phyloP scores from a whole-genome alignment of 257 asterid genomes.

The Przewalskia tangutica region DNA sequence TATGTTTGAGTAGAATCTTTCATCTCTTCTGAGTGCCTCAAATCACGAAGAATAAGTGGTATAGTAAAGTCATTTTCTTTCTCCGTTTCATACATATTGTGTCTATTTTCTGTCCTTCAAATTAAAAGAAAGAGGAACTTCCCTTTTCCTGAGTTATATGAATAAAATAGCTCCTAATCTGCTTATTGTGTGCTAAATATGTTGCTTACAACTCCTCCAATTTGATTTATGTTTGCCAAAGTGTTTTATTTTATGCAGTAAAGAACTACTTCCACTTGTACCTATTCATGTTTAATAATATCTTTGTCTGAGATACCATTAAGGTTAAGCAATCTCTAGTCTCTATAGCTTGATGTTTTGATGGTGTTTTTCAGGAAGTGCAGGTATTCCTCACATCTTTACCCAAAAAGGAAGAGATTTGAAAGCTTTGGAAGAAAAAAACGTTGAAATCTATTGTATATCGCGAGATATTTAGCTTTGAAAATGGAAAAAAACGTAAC shows the following conservation, averaged over 20 bases:
- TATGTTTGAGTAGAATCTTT: background rate
- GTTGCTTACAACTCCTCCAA: background rate
- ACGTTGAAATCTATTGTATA: too few relatives aligned
- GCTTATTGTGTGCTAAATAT: too few relatives aligned
- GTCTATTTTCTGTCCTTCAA: background rate
- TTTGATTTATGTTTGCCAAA: background rate
- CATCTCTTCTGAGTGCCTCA: background rate
- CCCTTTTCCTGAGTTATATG: background rate
- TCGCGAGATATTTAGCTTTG: too few relatives aligned
- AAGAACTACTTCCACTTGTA: background rate
- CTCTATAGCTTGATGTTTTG: background rate
- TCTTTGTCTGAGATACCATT: background rate
- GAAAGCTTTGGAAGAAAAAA: conserved; percentile 21
- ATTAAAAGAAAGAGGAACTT: background rate
- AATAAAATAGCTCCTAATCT: background rate
- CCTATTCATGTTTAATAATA: background rate
- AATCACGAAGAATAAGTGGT: background rate
- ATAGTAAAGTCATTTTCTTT: background rate
- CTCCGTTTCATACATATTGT: background rate
- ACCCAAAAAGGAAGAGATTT: conserved; percentile 20
- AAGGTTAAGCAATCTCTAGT: background rate
- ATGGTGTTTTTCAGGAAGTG: conserved; percentile 8
- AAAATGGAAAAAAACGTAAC: too few relatives aligned
- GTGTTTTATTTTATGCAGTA: background rate
- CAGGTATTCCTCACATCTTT: conserved; percentile 15